phyloP scores from a whole-genome alignment of 805 yeast genomes.

The Myxozyma sirexii region DNA sequence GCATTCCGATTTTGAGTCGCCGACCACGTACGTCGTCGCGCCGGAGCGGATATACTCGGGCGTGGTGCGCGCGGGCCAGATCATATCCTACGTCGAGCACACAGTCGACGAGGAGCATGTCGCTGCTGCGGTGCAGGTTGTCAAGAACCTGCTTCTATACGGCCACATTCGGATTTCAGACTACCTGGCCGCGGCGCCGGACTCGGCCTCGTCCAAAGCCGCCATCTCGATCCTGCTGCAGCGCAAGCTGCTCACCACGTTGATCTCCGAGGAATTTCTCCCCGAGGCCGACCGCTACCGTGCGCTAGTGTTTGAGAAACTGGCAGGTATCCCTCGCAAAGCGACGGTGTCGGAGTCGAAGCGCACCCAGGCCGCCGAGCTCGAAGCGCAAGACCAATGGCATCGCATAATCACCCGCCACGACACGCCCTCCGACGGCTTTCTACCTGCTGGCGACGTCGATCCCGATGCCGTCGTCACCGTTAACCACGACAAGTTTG shows the following conservation, averaged over 20 bases:
- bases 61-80: conserved; percentile 76
- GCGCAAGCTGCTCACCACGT: conserved; percentile 56
- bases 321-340: conserved; percentile 31
- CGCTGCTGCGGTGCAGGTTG: conserved; percentile 57
- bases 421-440: conserved; percentile 33
- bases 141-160: conserved; percentile 67
- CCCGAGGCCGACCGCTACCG: conserved; percentile 40
- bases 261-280: conserved; percentile 45
- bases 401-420: conserved; percentile 24
- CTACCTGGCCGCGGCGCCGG: conserved; percentile 45
- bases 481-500: conserved; percentile 65
- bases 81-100: conserved; percentile 57
- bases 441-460: conserved; percentile 4
- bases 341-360: conserved; percentile 55
- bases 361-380: conserved; percentile 63
- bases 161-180: conserved; percentile 68
- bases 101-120: conserved; percentile 37
- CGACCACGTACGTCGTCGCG: background rate
- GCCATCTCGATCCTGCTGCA: conserved; percentile 52
- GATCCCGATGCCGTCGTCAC: conserved; percentile 49
- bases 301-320: conserved; percentile 29
- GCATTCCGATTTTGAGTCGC: conserved; percentile 50
- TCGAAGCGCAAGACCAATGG: conserved; percentile 47
- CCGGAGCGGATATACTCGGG: conserved; percentile 45
- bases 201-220: conserved; percentile 36